Base-by-base conservation (phyloP, 1,284 basidiomycete species). In the Sanghuangporus sanghuang region DNA sequence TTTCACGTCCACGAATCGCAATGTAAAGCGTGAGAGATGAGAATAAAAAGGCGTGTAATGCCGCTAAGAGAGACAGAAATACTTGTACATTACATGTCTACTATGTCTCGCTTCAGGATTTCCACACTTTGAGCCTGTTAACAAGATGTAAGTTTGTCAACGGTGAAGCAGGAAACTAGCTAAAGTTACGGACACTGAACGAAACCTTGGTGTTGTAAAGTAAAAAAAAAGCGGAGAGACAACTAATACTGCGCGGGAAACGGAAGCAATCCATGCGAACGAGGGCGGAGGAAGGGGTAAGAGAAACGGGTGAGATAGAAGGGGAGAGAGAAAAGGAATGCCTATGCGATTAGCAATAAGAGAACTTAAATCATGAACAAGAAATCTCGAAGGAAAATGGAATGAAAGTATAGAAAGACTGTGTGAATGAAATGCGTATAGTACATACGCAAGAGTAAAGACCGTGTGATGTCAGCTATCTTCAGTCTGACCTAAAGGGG, bases 401-500 rank as follows among this genome's bases (percentile, higher is more conserved):
- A 32, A 18, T 6, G 44, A 66, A 67, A 68, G 62, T 69, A 67
- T 68, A 36, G 50, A 32, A 63, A 53, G 68, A 69, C 65, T 66
- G 67, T 67, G 64, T 67, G 71, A 63, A 64, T 71, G 71, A 64
- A 67, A 52, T 62, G 49, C 63, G 70, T 69, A 53, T 67, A 70
- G 62, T 69, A 67, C 23, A 64, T 56, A 57, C 36, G 56, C 55
- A 53, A 61, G 46, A 59, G 67, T 66, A 68, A 72, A 59, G 67
- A 71, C 27, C 52, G 63, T 56, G 59, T 12, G 54, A 36, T 63
- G 65, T 64, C 65, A 65, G 62, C 63, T 53, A 59, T 66, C 71
- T 68, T 69, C 70, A 69, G 65, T 70, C 74, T 62, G 63, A 71
- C 66, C 73, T 56, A 86, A 75, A 27, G 87, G 85, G 50, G 85